Base-by-base conservation (phyloP, 2,329 filamentous ascomycete species). In the Fusarium drepaniforme region DNA sequence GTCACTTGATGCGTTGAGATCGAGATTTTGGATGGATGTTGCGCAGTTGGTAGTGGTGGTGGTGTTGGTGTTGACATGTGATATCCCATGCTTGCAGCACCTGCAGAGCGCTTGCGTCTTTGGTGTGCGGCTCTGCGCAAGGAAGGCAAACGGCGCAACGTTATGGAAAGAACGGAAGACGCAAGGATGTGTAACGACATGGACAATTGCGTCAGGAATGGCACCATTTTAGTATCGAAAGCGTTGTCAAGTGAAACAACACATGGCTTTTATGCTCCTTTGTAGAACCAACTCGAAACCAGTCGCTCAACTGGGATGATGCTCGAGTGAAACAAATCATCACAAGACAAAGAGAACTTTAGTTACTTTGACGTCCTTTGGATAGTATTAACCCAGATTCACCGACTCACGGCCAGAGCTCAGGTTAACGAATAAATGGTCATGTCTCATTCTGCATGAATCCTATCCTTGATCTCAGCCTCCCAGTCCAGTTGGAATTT, bases 401-500 rank as follows among this genome's bases (percentile, higher is more conserved):
- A 11, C 49, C 28, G 28, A 56, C 28, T 35, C 49, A 35, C 49
- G 49, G 49, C 49, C 28, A 56, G 49, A 33, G 49, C 49, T 56
- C 28, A 56, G 28, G 49, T 56, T 21, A 56, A 56, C 49, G 57
- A 71, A 51, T 70, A 56, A 76, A 72, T 71, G 61, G 64, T 74
- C 66, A 70, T 80, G 38, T 69, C 66, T 77, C 72, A 78, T 79
- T 79, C 68, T 74, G 68, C 67, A 64, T 64, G 37, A 68, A 61
- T 67, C 23, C 38, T 51, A 59, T 70, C 58, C 46, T 64, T 70
- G 44, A 59, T 72, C 60, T 62, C 53, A 67, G 63, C 67, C 44
- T 15, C 61, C 59, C 51, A 37, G 62, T 67, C 42, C 57, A 56
- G 59, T 68, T 68, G 66, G 66, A 64, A 76, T 72, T 71, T 51